Conservation (phyloP, 306 rosid genomes). For the Acacia crassicarpa region DNA sequence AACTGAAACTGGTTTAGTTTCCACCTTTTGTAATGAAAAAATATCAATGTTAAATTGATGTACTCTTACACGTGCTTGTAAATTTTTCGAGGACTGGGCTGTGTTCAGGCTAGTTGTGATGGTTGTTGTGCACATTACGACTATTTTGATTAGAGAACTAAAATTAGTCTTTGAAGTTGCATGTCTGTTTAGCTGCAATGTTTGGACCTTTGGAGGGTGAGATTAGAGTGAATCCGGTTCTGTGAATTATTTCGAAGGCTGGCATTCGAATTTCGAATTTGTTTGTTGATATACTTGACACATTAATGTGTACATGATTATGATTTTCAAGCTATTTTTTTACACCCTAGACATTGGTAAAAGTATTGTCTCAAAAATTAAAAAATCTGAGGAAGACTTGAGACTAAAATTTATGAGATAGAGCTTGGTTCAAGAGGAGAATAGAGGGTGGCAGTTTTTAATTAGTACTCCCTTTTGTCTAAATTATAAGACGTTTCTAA, state of each 20-base stretch:
- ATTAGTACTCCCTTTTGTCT: no score
- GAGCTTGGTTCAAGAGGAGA: no score
- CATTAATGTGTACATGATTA: neutral
- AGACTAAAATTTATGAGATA: no score
- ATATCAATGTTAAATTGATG: slow-evolving; percentile 15
- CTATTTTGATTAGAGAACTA: neutral
- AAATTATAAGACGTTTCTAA: no score
- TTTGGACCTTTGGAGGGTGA: neutral
- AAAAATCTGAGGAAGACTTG: no score
- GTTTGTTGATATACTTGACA: neutral
- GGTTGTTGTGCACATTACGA: neutral
- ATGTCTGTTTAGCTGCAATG: neutral
- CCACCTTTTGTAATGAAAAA: slow-evolving; percentile 35
- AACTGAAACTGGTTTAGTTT: slow-evolving; percentile 16
- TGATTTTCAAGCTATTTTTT: neutral
- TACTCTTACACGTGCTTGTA: slow-evolving; percentile 25
- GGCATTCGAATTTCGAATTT: neutral
- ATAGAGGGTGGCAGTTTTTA: no score
- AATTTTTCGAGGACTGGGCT: slow-evolving; percentile 1
- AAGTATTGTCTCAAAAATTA: neutral
- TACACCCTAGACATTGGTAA: neutral
- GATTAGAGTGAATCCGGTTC: neutral
- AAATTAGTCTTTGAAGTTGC: neutral
- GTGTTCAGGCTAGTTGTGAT: neutral
- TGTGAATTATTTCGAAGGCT: neutral